Base-by-base conservation (phyloP, 129 eudicot genomes). In the Pseudognaphalium luteoalbum region DNA sequence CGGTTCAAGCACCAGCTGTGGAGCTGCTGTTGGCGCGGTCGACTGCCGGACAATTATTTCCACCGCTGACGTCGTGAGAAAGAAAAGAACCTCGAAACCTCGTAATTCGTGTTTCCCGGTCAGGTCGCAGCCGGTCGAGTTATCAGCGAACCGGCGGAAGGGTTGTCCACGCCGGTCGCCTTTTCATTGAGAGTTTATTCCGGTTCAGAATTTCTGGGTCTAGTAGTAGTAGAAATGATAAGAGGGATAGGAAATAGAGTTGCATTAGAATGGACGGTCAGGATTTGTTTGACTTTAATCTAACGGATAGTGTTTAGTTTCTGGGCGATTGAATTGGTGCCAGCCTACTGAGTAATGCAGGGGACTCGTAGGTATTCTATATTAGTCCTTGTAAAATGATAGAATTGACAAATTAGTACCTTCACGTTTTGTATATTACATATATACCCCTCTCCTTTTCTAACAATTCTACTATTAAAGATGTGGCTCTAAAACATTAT, bases 161-260 rank as follows among this genome's bases (percentile, higher is more conserved):
- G 87, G 88, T n/a, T 73, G 71, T 3, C 98, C 98, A 20, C 85
- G 84, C 66, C 86, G 98, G 61, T 72, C 98, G 71, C 96, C 98
- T 0, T 82, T 92, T 57, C 62, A 68, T 35, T 92, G 84, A 85
- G 83, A 85, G 22, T 12, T 10, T 34, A 33, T 25, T 21, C 66
- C 30, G 82, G 52, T 84, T 75, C 28, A 25, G 28, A 25, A 25
- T 1, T 25, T 25, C 28, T 72, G 78, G 66, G 32, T 22, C 11
- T 41, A 50, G 28, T 25, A 0, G 28, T 25, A 0, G 35, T 7
- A 25, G 73, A 44, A 28, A 64, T 20, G 51, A 39, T 2, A 32
- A 47, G 50, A 47, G 72, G 71, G 6, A 30, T 59, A 59, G 70
- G 28, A 37, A 20, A 35, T 47, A 64, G 39, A 52, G 64, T 22